phyloP scores from a whole-genome alignment of 2,329 filamentous ascomycete genomes.

The Penicillium palitans region DNA sequence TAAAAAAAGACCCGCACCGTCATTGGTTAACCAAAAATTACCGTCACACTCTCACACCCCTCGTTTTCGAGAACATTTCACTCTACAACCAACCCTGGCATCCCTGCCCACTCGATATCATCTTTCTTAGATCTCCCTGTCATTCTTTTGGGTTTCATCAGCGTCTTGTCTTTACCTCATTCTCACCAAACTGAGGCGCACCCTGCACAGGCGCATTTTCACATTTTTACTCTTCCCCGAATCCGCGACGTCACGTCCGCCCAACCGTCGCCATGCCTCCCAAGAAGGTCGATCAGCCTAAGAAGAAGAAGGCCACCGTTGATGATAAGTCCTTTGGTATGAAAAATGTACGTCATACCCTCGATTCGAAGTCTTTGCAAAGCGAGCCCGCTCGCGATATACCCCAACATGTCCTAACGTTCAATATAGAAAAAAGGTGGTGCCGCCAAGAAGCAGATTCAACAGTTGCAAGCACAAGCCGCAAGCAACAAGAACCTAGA shows the following conservation, averaged over 20 bases:
- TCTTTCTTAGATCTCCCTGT: constrained; percentile 9
- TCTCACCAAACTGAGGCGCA: constrained; percentile 10
- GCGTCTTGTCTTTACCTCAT: constrained; percentile 13
- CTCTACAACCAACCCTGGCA: constrained; percentile 9
- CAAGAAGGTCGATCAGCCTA: constrained; percentile 47
- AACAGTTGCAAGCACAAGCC: constrained; percentile 73
- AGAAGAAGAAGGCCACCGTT: constrained; percentile 57
- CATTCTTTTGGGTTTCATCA: constrained; percentile 22
- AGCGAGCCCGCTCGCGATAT: constrained; percentile 1
- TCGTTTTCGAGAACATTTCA: constrained; percentile 13
- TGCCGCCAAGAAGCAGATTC: constrained; percentile 85
- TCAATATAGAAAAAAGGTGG: constrained; percentile 76
- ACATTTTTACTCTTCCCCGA: constrained; percentile 18
- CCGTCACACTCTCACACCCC: constrained; percentile 12
- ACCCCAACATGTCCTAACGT: constrained; percentile 20
- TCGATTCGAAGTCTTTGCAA: neutral
- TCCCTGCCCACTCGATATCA: constrained; percentile 9
- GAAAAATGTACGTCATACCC: constrained; percentile 71
- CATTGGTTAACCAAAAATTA: constrained; percentile 14
- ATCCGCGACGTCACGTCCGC: constrained; percentile 15
- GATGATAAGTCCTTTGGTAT: constrained; percentile 99
- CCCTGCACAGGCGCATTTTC: constrained; percentile 18
- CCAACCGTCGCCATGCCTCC: constrained; percentile 48
- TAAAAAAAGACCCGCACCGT: constrained; percentile 7
- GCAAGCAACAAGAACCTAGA: constrained; percentile 77